phyloP scores from a whole-genome alignment of 768 basidiomycete genomes.

The Tulasnella sp. region DNA sequence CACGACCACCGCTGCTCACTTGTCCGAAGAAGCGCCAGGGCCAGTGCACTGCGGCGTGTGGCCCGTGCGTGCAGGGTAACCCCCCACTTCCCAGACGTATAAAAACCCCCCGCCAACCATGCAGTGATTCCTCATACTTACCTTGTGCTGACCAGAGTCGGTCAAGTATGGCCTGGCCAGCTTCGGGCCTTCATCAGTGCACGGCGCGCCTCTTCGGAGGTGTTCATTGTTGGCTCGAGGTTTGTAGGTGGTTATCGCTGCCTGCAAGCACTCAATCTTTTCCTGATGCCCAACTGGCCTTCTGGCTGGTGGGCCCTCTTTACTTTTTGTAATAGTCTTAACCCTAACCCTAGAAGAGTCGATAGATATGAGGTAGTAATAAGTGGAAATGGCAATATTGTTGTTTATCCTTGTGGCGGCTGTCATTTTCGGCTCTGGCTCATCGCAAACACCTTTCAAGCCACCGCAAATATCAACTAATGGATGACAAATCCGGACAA shows the following conservation, averaged over 20 bases:
- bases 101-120: not conserved
- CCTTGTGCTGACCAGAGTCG: constrained; percentile 18
- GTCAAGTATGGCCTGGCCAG: constrained; percentile 18
- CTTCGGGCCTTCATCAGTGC: constrained; percentile 15
- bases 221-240: constrained; percentile 18
- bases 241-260: constrained; percentile 19
- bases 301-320: constrained; percentile 19
- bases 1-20: not conserved
- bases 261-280: constrained; percentile 27
- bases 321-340: not conserved
- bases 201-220: constrained; percentile 1
- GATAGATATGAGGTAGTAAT: not conserved
- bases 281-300: constrained; percentile 24
- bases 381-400: too few species aligned
- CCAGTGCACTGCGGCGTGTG: not conserved
- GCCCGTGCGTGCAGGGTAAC: not conserved
- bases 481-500: too few species aligned
- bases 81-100: not conserved
- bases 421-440: too few species aligned
- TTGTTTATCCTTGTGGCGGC: too few species aligned
- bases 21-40: not conserved
- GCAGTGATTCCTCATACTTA: not conserved
- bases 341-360: constrained; percentile 13
- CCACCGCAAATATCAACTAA: too few species aligned
- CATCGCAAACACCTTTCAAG: too few species aligned